Evolutionary conservation across 163 green algal species (phyloP).

Genomic region (Prototheca wickerhamii): DNA sequence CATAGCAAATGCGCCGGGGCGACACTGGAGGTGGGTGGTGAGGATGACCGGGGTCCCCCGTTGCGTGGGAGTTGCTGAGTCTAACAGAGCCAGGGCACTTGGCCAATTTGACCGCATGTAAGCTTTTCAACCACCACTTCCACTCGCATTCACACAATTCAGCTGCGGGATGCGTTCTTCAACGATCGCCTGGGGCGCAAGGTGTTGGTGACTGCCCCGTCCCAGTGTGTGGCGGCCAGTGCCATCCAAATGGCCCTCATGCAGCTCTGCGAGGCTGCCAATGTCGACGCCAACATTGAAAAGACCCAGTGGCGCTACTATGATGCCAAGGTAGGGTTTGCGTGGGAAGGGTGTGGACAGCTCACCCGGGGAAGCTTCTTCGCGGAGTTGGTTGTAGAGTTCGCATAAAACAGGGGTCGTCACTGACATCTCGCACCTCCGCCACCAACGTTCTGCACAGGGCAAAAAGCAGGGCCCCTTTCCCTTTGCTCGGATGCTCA

Average conservation of each 20-base stretch:
- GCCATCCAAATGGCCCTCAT: constrained; percentile 19
- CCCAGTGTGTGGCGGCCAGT: constrained; percentile 5
- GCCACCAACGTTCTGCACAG: too few relatives aligned
- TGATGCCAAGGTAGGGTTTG: constrained; percentile 4
- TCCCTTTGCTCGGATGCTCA: not conserved
- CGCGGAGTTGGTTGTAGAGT: too few relatives aligned
- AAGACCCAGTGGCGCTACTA: constrained; percentile 7
- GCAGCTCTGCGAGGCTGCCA: constrained; percentile 5
- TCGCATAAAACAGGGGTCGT: too few relatives aligned
- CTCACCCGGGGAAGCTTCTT: too few relatives aligned
- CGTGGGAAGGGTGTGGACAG: not conserved
- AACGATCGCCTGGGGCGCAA: constrained; percentile 15
- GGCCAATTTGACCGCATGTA: too few relatives aligned
- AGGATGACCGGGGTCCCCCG: not conserved
- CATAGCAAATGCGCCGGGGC: constrained; percentile 16
- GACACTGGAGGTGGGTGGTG: constrained; percentile 2
- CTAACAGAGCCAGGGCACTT: too few relatives aligned
- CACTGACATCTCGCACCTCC: too few relatives aligned
- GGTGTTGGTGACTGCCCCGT: constrained; percentile 10
- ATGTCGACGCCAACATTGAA: not conserved
- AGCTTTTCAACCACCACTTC: too few relatives aligned
- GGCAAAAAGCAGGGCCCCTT: constrained; percentile 13
- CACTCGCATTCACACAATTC: not conserved
- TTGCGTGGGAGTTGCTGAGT: not conserved
- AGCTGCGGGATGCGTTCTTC: constrained; percentile 20